Percentiles rank a stretch among this genome's conserved stretches.
Evolutionary conservation across 768 basidiomycete genomes (phyloP).

Genomic region (Hortiboletus flavorubellus): DNA sequence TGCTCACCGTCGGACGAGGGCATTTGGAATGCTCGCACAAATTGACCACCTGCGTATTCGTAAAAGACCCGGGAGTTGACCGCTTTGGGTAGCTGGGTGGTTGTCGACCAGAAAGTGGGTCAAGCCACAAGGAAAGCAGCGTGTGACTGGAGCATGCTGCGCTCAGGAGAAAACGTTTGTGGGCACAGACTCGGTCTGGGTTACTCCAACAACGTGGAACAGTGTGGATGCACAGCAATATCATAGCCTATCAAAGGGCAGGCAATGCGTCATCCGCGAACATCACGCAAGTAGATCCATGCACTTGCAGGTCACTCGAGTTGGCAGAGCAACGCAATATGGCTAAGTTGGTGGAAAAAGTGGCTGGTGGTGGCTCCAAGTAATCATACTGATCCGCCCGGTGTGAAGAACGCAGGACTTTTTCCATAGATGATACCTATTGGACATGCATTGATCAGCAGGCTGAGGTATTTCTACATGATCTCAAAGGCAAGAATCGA

Average conservation of each 20-base stretch:
- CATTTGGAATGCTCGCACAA: conserved; percentile 9
- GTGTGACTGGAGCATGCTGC: conserved; percentile 1
- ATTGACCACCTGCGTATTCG: no score
- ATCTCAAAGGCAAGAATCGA: neutral
- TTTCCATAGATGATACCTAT: neutral
- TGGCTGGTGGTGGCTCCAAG: neutral
- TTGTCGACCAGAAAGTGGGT: conserved; percentile 4
- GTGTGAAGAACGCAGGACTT: neutral
- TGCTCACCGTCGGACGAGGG: conserved; percentile 18
- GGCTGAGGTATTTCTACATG: neutral
- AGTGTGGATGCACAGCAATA: conserved; percentile 17
- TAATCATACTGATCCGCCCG: conserved; percentile 2
- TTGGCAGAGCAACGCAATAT: neutral
- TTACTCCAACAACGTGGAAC: neutral
- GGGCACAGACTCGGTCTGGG: conserved; percentile 7
- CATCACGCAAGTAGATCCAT: conserved; percentile 21
- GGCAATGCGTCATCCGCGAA: conserved; percentile 11
- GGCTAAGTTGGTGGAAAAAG: neutral
- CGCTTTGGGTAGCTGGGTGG: neutral
- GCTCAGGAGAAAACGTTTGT: neutral
- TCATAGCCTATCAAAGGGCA: neutral
- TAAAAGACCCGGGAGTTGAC: no score
- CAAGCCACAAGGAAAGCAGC: conserved; percentile 5
- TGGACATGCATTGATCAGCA: neutral
- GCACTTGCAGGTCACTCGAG: neutral